Evolutionary conservation across 129 eudicot species (phyloP).

Genomic region (Logfia minima): DNA sequence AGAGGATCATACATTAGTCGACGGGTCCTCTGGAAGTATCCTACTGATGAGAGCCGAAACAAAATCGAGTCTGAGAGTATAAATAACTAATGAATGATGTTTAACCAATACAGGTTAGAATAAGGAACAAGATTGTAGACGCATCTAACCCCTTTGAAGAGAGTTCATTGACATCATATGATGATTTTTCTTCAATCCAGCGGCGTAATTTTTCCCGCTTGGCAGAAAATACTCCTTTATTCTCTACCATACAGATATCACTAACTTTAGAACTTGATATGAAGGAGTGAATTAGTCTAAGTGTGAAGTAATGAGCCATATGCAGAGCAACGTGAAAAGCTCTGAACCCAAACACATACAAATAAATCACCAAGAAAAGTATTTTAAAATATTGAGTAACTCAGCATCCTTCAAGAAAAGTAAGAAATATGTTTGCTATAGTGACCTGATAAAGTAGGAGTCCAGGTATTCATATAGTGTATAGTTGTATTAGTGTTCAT

Average conservation of each 20-base stretch:
- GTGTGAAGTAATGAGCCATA: neutral
- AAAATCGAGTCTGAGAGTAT: conserved; percentile 59
- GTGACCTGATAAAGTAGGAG: neutral
- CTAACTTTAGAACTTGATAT: conserved; percentile 6
- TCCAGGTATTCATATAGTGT: neutral
- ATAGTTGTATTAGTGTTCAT: neutral
- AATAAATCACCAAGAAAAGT: neutral
- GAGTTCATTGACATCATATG: conserved; percentile 41
- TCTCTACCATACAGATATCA: conserved; percentile 36
- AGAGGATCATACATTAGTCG: conserved; percentile 44
- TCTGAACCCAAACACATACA: neutral
- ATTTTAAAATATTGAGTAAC: neutral
- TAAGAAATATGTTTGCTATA: neutral
- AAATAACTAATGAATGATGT: conserved; percentile 14
- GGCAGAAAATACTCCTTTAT: conserved; percentile 52
- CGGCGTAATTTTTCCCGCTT: conserved; percentile 58
- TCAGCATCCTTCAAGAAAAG: neutral
- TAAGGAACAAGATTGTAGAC: conserved; percentile 4
- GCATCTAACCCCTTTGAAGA: conserved; percentile 60
- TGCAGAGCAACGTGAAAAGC: neutral
- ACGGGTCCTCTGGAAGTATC: conserved; percentile 51
- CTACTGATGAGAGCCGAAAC: conserved; percentile 67
- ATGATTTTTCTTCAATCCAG: conserved; percentile 48
- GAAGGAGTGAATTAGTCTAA: neutral
- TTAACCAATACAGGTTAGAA: conserved; percentile 1